Evolutionary conservation across 805 yeast species (phyloP).

Genomic region (Cyberlindnera xishuangbannaensis): DNA sequence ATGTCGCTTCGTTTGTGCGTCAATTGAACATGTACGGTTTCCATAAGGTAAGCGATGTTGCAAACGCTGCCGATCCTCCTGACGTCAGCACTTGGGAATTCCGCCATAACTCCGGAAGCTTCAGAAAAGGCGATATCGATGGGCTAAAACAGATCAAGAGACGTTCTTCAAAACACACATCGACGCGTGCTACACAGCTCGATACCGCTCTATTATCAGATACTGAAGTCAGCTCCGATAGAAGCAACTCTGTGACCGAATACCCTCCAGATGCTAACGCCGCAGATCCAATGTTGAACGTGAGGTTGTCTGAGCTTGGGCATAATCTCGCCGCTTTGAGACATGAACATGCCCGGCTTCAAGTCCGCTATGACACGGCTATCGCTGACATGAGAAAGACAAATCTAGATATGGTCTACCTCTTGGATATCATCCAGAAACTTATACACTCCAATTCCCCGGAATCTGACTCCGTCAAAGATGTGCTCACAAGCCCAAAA

Average conservation of each 20-base stretch:
- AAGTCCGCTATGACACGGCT: constrained; percentile 41
- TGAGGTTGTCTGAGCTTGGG: constrained; percentile 33
- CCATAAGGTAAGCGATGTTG: constrained; percentile 12
- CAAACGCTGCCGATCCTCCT: constrained; percentile 1
- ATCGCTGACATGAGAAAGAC: constrained; percentile 42
- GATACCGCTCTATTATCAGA: constrained; percentile 13
- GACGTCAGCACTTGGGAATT: constrained; percentile 67
- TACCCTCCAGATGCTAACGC: constrained; percentile 3
- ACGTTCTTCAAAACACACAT: constrained; percentile 45
- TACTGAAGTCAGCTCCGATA: constrained; percentile 17
- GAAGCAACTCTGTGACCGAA: constrained; percentile 18
- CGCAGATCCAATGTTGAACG: constrained; percentile 21
- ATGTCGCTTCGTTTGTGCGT: constrained; percentile 72
- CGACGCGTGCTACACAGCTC: constrained; percentile 12
- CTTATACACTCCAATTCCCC: constrained; percentile 13
- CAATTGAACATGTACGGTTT: constrained; percentile 50
- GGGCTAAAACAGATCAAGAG: constrained; percentile 72
- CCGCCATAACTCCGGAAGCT: constrained; percentile 72
- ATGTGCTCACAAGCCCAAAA: constrained; percentile 5
- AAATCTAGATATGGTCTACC: constrained; percentile 46
- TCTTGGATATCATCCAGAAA: constrained; percentile 42
- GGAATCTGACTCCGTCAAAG: constrained; percentile 8
- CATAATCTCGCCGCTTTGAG: constrained; percentile 33
- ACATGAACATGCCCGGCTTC: constrained; percentile 38
- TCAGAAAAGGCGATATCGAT: constrained; percentile 76